phyloP scores from a whole-genome alignment of 225 moss, liverwort and hornwort species.

The Pseudisothecium myosuroides region DNA sequence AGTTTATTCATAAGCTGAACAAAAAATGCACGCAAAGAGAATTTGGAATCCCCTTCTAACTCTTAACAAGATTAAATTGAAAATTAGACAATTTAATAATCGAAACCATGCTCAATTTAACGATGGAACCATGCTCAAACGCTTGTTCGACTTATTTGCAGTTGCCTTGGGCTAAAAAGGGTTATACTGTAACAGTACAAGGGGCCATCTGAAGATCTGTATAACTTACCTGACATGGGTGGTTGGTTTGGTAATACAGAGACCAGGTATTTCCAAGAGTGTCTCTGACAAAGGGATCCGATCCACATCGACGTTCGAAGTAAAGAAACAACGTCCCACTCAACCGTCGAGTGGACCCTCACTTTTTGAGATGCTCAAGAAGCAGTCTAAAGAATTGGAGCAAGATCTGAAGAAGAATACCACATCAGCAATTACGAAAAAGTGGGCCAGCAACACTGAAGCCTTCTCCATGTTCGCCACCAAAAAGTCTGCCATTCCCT shows the following conservation, averaged over 20 bases:
- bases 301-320: background rate
- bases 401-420: slow-evolving; percentile 17
- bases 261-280: background rate
- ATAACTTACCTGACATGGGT: background rate
- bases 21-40: background rate
- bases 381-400: slow-evolving; percentile 72
- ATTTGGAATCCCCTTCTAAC: background rate
- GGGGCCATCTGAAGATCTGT: background rate
- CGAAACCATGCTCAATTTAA: background rate
- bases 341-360: slow-evolving; percentile 39
- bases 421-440: slow-evolving; percentile 15
- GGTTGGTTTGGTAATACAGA: background rate
- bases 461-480: slow-evolving; percentile 75
- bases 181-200: background rate
- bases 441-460: slow-evolving; percentile 41
- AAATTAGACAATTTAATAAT: background rate
- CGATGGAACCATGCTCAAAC: background rate
- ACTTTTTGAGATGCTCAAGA: slow-evolving; percentile 74
- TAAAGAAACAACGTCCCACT: slow-evolving; percentile 8
- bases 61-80: background rate
- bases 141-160: background rate
- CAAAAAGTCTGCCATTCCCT: slow-evolving; percentile 13
- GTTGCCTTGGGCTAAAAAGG: background rate
- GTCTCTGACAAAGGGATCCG: background rate
- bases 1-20: background rate